Evolutionary conservation across 805 yeast genomes (phyloP).

Genomic region (Metschnikowia continentalis): DNA sequence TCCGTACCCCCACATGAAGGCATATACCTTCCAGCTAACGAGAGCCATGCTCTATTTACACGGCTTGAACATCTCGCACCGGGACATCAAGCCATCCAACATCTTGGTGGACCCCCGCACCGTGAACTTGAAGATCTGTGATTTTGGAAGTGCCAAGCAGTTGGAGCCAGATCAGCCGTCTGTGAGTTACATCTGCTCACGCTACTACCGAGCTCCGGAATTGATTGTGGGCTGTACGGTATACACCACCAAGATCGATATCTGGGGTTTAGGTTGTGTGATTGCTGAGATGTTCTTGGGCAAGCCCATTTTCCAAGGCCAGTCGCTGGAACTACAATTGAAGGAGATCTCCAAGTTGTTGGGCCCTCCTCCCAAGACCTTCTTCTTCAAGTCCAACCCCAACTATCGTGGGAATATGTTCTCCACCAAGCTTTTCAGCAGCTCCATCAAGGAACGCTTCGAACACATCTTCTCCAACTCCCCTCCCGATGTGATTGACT

Average conservation of each 20-base stretch:
- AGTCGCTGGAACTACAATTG: constrained; percentile 80
- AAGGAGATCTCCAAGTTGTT: constrained; percentile 85
- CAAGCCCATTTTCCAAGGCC: constrained; percentile 93
- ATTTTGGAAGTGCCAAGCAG: constrained; percentile 81
- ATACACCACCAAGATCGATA: constrained; percentile 87
- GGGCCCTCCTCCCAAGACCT: constrained; percentile 77
- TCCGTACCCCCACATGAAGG: constrained; percentile 70
- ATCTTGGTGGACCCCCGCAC: constrained; percentile 69
- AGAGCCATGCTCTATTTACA: constrained; percentile 81
- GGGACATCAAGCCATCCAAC: constrained; percentile 83
- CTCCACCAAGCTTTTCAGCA: constrained; percentile 58
- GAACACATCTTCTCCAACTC: constrained; percentile 56
- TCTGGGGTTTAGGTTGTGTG: constrained; percentile 98
- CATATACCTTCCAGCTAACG: constrained; percentile 74
- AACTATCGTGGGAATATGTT: constrained; percentile 72
- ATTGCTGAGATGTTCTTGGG: constrained; percentile 92
- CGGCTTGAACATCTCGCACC: constrained; percentile 74
- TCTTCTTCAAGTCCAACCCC: constrained; percentile 71
- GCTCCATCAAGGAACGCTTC: constrained; percentile 47
- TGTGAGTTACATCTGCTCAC: constrained; percentile 91
- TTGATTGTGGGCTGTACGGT: constrained; percentile 84
- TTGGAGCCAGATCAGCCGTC: constrained; percentile 79
- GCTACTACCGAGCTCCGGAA: constrained; percentile 96
- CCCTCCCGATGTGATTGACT: constrained; percentile 80
- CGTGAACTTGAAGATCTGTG: constrained; percentile 71